Evolutionary conservation across 2,329 filamentous ascomycete species (phyloP).

Genomic region (Cladosporium velox): DNA sequence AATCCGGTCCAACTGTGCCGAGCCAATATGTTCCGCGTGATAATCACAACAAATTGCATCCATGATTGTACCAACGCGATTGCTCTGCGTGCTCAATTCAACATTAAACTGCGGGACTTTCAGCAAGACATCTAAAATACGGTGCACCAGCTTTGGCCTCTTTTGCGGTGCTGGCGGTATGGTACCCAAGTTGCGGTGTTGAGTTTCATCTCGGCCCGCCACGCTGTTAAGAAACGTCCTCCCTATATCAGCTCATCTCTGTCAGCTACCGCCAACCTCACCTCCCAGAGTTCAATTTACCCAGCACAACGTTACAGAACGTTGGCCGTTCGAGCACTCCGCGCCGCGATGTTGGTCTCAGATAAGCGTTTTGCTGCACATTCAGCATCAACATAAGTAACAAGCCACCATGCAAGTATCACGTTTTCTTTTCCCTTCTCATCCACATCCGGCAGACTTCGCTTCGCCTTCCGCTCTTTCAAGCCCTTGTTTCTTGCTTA

Average conservation of each 20-base stretch:
- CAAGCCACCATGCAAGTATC: conserved; percentile 14
- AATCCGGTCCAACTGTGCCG: background rate
- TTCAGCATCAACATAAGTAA: conserved; percentile 3
- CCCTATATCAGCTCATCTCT: conserved; percentile 15
- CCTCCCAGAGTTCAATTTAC: conserved; percentile 11
- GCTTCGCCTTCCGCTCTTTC: conserved; percentile 3
- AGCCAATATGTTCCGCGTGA: conserved; percentile 9
- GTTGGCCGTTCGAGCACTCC: conserved; percentile 1
- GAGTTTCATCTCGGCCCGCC: conserved; percentile 18
- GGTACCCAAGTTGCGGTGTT: conserved; percentile 6
- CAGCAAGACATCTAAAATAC: background rate
- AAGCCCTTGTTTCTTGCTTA: conserved; percentile 1
- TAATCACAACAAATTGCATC: conserved; percentile 10
- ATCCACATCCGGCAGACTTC: background rate
- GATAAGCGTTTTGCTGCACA: conserved; percentile 3
- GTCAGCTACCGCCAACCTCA: conserved; percentile 5
- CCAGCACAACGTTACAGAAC: conserved; percentile 10
- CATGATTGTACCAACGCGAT: background rate
- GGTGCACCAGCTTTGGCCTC: background rate
- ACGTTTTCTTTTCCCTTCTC: background rate
- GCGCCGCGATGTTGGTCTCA: conserved; percentile 16
- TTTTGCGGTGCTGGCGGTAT: background rate
- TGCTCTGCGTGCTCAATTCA: background rate
- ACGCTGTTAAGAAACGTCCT: conserved; percentile 17
- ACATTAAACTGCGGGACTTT: background rate